phyloP scores from a whole-genome alignment of 169 alveolate species.

The Plasmodium relictum region DNA sequence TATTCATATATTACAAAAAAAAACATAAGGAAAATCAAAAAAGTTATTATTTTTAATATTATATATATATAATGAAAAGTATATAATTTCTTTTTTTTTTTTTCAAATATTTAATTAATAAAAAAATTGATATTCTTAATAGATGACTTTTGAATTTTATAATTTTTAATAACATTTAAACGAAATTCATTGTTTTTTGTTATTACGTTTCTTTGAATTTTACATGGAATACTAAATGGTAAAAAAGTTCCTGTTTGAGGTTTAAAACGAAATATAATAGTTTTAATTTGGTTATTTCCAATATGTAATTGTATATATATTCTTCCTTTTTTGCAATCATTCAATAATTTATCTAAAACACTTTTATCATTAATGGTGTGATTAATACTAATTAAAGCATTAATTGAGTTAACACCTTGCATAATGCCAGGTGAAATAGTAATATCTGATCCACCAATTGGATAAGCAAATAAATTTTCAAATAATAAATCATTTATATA shows the following conservation, averaged over 20 bases:
- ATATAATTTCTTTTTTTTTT: background rate
- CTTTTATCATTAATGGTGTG: conserved; percentile 15
- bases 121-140: conserved; percentile 60
- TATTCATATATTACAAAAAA: background rate
- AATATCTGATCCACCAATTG: conserved; percentile 69
- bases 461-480: conserved; percentile 33
- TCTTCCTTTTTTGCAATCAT: conserved; percentile 59
- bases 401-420: conserved; percentile 59
- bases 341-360: conserved; percentile 1
- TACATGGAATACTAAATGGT: conserved; percentile 66
- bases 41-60: too few species aligned
- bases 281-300: conserved; percentile 26
- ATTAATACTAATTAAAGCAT: conserved; percentile 45
- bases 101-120: conserved; percentile 27
- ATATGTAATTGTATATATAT: conserved; percentile 56
- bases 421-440: conserved; percentile 71
- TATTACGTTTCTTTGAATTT: background rate
- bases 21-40: conserved; percentile 1
- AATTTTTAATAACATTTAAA: conserved; percentile 34
- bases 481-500: conserved; percentile 40
- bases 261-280: conserved; percentile 50
- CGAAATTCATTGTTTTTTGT: conserved; percentile 39
- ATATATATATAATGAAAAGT: background rate
- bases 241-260: conserved; percentile 57
- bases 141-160: conserved; percentile 48